Evolutionary conservation across 345 rosid genomes (phyloP).

Genomic region (Cardamine chenopodiifolia): DNA sequence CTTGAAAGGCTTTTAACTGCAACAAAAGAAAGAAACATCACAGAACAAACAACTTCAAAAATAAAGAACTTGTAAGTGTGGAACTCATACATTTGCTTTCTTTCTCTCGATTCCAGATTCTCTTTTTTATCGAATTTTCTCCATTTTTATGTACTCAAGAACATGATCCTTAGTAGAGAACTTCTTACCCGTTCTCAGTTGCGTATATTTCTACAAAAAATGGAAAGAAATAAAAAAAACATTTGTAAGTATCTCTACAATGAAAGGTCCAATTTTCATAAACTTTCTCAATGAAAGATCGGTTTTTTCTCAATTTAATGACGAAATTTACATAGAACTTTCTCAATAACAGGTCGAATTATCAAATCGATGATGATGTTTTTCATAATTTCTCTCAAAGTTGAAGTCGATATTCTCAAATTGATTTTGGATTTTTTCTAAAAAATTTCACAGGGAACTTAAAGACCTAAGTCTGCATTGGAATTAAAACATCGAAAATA

Average conservation of each 20-base stretch:
- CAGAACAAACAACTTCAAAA: neutral
- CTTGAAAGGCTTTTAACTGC: slow-evolving; percentile 34
- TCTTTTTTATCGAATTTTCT: slow-evolving; percentile 30
- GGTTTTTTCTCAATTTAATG: neutral
- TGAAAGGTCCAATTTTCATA: neutral
- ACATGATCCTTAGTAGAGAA: slow-evolving; percentile 57
- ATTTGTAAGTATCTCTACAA: neutral
- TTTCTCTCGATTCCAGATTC: slow-evolving; percentile 6
- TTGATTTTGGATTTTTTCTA: neutral
- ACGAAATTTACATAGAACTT: neutral
- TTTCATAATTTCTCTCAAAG: neutral
- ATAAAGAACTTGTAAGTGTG: neutral
- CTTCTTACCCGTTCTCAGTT: slow-evolving; percentile 49
- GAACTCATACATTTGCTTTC: slow-evolving; percentile 38
- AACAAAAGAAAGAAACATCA: slow-evolving; percentile 10
- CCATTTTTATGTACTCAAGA: slow-evolving; percentile 35
- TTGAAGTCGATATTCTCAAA: neutral
- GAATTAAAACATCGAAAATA: neutral
- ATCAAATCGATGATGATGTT: neutral
- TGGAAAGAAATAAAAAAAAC: neutral
- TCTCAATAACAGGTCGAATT: neutral
- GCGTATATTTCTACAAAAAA: slow-evolving; percentile 48
- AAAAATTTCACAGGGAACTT: neutral
- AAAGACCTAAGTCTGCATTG: slow-evolving; percentile 3
- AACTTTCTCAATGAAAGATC: too few species aligned